A percentile compares a stretch with the other conserved stretches of the same genome.
phyloP scores from a whole-genome alignment of 1,284 basidiomycete species.

The Cutaneotrichosporon arboriforme region DNA sequence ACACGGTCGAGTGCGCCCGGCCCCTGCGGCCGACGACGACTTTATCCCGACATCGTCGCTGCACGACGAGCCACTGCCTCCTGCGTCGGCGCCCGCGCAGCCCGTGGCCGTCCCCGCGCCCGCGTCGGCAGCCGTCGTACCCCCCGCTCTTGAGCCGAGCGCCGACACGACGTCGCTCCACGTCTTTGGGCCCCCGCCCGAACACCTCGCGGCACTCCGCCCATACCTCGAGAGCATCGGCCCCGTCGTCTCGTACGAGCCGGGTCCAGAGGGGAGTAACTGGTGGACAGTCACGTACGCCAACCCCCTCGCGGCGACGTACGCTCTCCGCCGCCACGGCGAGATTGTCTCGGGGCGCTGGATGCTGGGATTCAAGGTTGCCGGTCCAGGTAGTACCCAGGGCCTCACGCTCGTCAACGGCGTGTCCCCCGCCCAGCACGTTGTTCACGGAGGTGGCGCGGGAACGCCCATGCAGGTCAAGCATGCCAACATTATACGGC shows the following conservation, averaged over 20 bases:
- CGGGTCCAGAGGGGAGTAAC: slow-evolving; percentile 39
- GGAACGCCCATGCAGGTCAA: slow-evolving; percentile 29
- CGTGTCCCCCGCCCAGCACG: neutral
- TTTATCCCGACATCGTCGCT: slow-evolving; percentile 22
- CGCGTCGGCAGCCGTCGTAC: slow-evolving; percentile 15
- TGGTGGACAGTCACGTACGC: slow-evolving; percentile 38
- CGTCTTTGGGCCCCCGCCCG: slow-evolving; percentile 40
- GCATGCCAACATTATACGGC: slow-evolving; percentile 21
- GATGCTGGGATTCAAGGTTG: slow-evolving; percentile 42
- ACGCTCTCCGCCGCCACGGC: slow-evolving; percentile 38
- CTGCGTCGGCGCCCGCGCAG: neutral
- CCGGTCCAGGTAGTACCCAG: slow-evolving; percentile 20
- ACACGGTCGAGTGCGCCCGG: slow-evolving; percentile 4
- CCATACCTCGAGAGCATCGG: slow-evolving; percentile 35
- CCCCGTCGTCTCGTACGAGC: slow-evolving; percentile 25
- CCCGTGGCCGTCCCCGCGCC: neutral
- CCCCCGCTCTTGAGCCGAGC: slow-evolving; percentile 27
- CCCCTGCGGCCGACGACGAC: slow-evolving; percentile 18
- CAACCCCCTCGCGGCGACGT: slow-evolving; percentile 28
- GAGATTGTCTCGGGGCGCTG: slow-evolving; percentile 38
- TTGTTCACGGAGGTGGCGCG: slow-evolving; percentile 3
- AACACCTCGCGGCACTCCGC: slow-evolving; percentile 27
- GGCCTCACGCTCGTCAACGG: slow-evolving; percentile 24
- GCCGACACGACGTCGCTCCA: slow-evolving; percentile 33
- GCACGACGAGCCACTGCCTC: slow-evolving; percentile 17